Base-by-base conservation (phyloP, 768 basidiomycete genomes). In the Lactifluus echinatus region DNA sequence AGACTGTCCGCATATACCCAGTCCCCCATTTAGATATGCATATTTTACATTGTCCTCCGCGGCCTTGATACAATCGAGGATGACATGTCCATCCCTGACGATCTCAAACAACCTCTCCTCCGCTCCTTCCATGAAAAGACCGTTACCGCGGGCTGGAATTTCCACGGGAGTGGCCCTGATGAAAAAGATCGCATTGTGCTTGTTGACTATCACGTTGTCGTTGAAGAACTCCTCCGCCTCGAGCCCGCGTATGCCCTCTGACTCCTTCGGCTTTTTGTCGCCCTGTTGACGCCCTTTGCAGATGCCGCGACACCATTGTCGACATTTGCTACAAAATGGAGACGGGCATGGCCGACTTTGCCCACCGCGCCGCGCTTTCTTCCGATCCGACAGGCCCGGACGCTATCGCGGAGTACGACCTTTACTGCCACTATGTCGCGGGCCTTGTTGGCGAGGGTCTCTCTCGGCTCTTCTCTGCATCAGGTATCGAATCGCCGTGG, bases 361-460 rank as follows among this genome's bases (percentile, higher is more conserved):
- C 91, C 1, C 89, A 90, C 71, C 83, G 84, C 62, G 85, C 90
- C 5, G 59, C 56, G 8, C 85, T 85, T 5, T 76, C 84, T 5
- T 82, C 82, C 0, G 84, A 83, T 50, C 74, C 79, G 43, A 78
- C 83, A 61, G 85, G 86, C 66, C 78, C 96, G 53, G 79, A 82
- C 44, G 83, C 86, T 6, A 72, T 93, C 52, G 76, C 82, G 36
- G 93, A 96, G 63, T 99, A 93, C 73, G 92, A 97, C 69, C 79
- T 99, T 14, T 99, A 99, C 72, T 99, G 95, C 69, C 95, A 99
- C 71, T 97, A 93, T 68, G 95, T 98, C 64, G 95, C 95, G 0
- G 95, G 95, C 2, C 85, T 99, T 55, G 95, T 98, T 57, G 95
- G 95, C 34, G 94, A 98, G 70, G 94, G 94, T 45, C 81, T 95